Base-by-base conservation (phyloP, 2,329 filamentous ascomycete genomes). In the Ophiosphaerella herpotricha region DNA sequence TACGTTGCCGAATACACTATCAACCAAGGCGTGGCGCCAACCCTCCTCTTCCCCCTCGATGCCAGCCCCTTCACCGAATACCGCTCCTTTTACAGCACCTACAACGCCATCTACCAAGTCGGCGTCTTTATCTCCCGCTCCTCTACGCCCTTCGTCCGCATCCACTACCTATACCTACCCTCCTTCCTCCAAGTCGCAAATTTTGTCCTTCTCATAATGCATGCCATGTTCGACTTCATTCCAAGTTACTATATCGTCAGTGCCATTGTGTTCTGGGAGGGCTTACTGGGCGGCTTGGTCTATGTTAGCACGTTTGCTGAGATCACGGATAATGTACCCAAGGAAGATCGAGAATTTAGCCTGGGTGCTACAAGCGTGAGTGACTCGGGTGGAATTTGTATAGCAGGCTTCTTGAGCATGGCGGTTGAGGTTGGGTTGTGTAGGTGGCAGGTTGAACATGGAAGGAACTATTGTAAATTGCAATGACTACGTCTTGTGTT, bases 1-100 rank as follows among this genome's bases (percentile, higher is more conserved):
- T 99, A 97, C 71, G 83, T 97, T 32, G 91, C 92, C 48, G 94
- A 99, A 77, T 99, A 99, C 72, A 95, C 90, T 47, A 97, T 97
- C 74, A 97, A 97, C 76, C 92, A 96, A 77, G 93, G 92, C 32
- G 91, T 97, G 0, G 81, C 91, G 0, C 93, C 94, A 1, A 96
- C 91, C 0, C 79, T 97, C 0, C 82, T 99, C 4, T 99, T 96
- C 68, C 91, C 92, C 0, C 79, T 97, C 1, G 68, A 80, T 1
- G 75, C 82, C 9, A 88, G 89, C 1, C 94, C 94, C 0, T 97
- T 97, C 70, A 75, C 78, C 29, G 84, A 90, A 60, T 94, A 86
- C 70, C 87, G 93, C 35, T 88, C 87, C 29, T 97, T 97, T 72
- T 99, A 99, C 66, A 92, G 93, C 0, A 90, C 93, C 55, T 99